Evolutionary conservation across 73 alveolate species (phyloP).

Genomic region (Paramecium biaurelia): DNA sequence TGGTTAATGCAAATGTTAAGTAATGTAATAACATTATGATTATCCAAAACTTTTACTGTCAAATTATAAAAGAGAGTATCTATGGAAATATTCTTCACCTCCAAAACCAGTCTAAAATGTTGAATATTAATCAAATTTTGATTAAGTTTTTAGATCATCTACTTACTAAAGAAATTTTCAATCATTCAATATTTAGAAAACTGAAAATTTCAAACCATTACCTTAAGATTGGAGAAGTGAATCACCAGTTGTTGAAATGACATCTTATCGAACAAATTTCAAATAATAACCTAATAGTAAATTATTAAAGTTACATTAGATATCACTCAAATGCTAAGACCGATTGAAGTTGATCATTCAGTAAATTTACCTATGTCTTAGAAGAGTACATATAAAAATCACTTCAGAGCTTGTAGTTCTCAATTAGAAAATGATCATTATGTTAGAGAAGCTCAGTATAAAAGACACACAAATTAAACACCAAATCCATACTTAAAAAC

Average conservation of each 20-base stretch:
- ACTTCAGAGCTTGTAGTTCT: slow-evolving; percentile 7
- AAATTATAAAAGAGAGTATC: neutral
- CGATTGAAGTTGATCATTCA: neutral
- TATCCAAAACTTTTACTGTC: neutral
- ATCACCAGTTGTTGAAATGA: neutral
- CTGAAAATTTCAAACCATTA: neutral
- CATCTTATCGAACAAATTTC: neutral
- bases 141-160: neutral
- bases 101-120: neutral
- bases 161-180: slow-evolving; percentile 13
- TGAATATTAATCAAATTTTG: neutral
- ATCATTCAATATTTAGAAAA: neutral
- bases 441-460: neutral
- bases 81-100: neutral
- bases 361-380: neutral
- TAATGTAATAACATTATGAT: neutral
- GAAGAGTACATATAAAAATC: neutral
- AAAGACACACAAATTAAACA: neutral
- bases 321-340: neutral
- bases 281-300: neutral
- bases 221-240: neutral
- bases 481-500: neutral
- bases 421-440: neutral
- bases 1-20: slow-evolving; percentile 21
- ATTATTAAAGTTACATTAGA: neutral